A percentile compares a stretch with the other conserved stretches of the same genome.
phyloP scores from a whole-genome alignment of 345 rosid genomes.

The Eucalyptus tenuipes region DNA sequence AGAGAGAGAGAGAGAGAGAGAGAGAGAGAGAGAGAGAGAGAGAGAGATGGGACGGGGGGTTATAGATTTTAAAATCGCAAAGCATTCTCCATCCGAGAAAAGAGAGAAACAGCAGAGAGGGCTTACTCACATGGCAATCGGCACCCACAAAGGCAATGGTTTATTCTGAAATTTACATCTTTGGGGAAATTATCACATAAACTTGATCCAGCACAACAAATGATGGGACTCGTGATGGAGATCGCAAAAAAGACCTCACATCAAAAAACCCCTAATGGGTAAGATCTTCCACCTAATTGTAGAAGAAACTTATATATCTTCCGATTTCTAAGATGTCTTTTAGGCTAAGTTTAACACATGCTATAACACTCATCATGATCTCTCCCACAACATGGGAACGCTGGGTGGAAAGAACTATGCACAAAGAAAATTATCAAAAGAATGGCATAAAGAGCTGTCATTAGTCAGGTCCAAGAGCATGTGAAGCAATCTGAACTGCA shows the following conservation, averaged over 20 bases:
- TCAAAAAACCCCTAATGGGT: background rate
- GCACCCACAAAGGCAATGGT: background rate
- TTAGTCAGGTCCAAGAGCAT: background rate
- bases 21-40: background rate
- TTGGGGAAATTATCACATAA: background rate
- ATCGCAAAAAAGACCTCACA: background rate
- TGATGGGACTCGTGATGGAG: background rate
- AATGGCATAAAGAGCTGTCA: background rate
- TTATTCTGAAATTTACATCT: background rate
- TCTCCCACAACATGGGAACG: background rate
- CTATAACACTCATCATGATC: background rate
- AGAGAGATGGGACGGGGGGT: background rate
- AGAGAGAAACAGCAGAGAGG: background rate
- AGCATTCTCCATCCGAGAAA: background rate
- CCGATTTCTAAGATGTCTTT: background rate
- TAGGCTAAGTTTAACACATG: background rate
- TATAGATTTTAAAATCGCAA: background rate
- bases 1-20: background rate
- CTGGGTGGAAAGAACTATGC: background rate
- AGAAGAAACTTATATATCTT: background rate
- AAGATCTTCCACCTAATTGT: background rate
- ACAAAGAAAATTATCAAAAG: background rate
- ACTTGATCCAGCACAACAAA: background rate
- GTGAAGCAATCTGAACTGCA: background rate
- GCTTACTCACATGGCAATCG: background rate